Evolutionary conservation across 2,329 filamentous ascomycete genomes (phyloP).

Genomic region (Fusarium phyllophilum): DNA sequence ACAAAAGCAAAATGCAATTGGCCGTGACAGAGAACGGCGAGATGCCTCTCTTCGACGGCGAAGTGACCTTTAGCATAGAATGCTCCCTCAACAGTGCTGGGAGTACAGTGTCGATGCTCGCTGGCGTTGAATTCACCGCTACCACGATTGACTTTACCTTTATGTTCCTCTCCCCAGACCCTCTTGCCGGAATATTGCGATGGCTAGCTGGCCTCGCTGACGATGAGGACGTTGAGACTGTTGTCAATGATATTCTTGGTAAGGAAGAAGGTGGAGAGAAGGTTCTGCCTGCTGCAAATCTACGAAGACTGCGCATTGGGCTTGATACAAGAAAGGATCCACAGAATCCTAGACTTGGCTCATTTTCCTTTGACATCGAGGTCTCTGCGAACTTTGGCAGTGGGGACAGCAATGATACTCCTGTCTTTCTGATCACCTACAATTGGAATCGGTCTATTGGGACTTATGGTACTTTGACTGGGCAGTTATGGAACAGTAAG

Average conservation of each 20-base stretch:
- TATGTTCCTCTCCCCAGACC: not conserved
- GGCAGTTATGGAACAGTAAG: not conserved
- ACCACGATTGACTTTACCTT: not conserved
- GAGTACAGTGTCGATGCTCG: not conserved
- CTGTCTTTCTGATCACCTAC: not conserved
- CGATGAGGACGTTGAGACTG: not conserved
- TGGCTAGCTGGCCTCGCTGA: not conserved
- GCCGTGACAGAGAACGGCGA: not conserved
- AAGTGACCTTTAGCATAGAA: not conserved
- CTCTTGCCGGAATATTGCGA: not conserved
- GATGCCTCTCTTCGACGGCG: not conserved
- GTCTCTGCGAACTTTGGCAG: not conserved
- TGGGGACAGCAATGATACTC: not conserved
- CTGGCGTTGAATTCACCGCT: not conserved
- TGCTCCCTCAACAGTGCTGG: not conserved
- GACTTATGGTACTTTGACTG: not conserved
- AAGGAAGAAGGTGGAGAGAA: not conserved
- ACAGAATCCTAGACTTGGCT: not conserved
- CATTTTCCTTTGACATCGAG: not conserved
- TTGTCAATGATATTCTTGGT: not conserved
- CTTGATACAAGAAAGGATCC: constrained; percentile 5
- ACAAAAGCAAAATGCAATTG: not conserved
- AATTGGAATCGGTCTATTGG: not conserved
- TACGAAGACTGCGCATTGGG: not conserved
- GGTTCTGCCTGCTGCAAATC: not conserved